These are phyloP conservation scores for Aspergillus sojae DNA, from an alignment of 2,329 filamentous ascomycete genomes.

Conservation along the genomic window DNA sequence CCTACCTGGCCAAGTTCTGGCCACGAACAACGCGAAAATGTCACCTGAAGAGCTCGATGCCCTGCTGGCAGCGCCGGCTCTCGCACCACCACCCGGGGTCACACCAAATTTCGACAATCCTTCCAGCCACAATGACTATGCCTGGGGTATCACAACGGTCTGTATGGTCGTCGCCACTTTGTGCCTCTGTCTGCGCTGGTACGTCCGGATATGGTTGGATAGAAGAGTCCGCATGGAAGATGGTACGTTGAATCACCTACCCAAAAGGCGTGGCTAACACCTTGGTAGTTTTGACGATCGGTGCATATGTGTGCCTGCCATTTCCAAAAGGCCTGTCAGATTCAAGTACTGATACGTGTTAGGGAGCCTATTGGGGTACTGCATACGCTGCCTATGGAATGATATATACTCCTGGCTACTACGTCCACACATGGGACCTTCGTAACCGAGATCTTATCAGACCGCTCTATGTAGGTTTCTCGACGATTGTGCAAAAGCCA, in stretches of 20 bases:
- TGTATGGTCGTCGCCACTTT: slow-evolving; percentile 23
- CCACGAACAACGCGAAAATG: background rate
- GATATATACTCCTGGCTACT: slow-evolving; percentile 23
- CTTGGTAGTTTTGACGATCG: slow-evolving; percentile 11
- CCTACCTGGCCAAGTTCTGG: too few species aligned
- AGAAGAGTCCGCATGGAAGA: slow-evolving; percentile 24
- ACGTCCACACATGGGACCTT: slow-evolving; percentile 26
- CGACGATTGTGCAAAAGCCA: background rate
- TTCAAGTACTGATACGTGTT: background rate
- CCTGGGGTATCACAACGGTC: slow-evolving; percentile 22
- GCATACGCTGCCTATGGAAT: slow-evolving; percentile 20
- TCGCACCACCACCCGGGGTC: slow-evolving; percentile 21
- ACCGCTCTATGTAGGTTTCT: slow-evolving; percentile 19
- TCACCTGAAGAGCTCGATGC: slow-evolving; percentile 5
- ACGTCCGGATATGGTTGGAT: slow-evolving; percentile 21
- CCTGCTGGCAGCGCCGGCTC: slow-evolving; percentile 17
- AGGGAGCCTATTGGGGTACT: slow-evolving; percentile 27
- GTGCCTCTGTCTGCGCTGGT: slow-evolving; percentile 21
- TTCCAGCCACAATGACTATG: slow-evolving; percentile 22
- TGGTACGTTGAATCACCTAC: slow-evolving; percentile 7
- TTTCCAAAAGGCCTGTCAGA: too few species aligned
- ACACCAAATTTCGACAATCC: slow-evolving; percentile 26
- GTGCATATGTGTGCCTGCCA: slow-evolving; percentile 10
- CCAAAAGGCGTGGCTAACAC: background rate
- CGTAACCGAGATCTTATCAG: slow-evolving; percentile 17